These are phyloP conservation scores for Acer yangbiense DNA, from an alignment of 345 rosid genomes.

Conservation along the genomic window DNA sequence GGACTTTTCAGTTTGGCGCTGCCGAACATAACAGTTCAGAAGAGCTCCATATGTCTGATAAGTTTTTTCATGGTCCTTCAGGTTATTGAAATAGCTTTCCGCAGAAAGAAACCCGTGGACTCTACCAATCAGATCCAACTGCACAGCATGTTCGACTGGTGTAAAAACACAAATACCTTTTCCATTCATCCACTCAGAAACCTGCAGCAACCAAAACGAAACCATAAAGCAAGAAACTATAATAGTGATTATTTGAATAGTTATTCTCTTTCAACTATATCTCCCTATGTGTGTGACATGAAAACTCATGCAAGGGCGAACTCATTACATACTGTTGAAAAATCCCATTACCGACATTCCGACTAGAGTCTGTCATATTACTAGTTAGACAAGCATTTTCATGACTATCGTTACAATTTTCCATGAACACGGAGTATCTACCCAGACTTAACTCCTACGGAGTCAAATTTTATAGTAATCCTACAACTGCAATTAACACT, in stretches of 20 bases:
- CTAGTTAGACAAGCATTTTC: conserved; percentile 2
- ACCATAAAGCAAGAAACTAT: background rate
- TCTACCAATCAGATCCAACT: conserved; percentile 74
- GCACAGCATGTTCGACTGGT: conserved; percentile 77
- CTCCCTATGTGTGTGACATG: background rate
- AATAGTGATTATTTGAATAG: background rate
- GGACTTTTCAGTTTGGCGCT: conserved; percentile 58
- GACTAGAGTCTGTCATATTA: background rate
- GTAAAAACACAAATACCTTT: conserved; percentile 61
- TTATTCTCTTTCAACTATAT: background rate
- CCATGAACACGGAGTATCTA: background rate
- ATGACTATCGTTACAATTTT: background rate
- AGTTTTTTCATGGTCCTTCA: conserved; percentile 68
- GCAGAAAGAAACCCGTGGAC: conserved; percentile 69
- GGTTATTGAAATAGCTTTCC: conserved; percentile 61
- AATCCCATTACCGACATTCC: background rate
- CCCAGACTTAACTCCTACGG: background rate
- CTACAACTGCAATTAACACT: background rate
- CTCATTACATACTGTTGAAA: background rate
- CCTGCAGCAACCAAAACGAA: conserved; percentile 6
- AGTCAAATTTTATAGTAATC: too few species aligned
- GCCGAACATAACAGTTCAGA: conserved; percentile 75
- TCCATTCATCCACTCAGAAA: conserved; percentile 64
- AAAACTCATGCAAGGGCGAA: background rate
- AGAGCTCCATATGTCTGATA: conserved; percentile 85